phyloP scores from a whole-genome alignment of 2,329 filamentous ascomycete species.

The Penicillium sp. region DNA sequence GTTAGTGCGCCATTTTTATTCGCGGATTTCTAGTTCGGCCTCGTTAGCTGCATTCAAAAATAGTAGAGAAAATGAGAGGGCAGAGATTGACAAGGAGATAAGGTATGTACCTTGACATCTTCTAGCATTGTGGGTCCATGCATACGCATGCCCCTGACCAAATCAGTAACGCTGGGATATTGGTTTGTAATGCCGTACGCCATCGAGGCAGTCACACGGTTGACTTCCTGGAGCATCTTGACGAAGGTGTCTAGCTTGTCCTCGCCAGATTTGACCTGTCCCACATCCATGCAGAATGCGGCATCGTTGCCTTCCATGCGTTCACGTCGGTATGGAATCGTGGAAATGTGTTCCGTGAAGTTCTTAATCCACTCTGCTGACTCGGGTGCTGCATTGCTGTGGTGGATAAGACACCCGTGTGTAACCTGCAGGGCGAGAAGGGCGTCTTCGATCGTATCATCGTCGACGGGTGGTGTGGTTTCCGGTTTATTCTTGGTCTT shows the following conservation, averaged over 20 bases:
- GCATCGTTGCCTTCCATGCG: conserved; percentile 49
- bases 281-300: conserved; percentile 74
- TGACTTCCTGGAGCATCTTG: conserved; percentile 73
- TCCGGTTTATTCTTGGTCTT: conserved; percentile 42
- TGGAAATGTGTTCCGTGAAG: conserved; percentile 77
- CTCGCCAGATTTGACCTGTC: conserved; percentile 71
- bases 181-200: conserved; percentile 66
- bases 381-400: conserved; percentile 60
- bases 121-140: conserved; percentile 63
- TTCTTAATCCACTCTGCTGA: conserved; percentile 70
- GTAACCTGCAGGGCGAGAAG: conserved; percentile 67
- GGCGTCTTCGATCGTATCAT: conserved; percentile 68
- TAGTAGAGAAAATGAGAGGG: not conserved
- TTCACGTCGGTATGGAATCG: conserved; percentile 64
- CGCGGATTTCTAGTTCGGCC: conserved; percentile 43
- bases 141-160: conserved; percentile 59
- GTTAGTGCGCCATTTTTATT: conserved; percentile 48
- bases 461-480: conserved; percentile 56
- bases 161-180: conserved; percentile 57
- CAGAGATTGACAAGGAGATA: not conserved
- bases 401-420: conserved; percentile 67
- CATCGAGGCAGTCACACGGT: conserved; percentile 68
- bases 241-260: conserved; percentile 65
- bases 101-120: conserved; percentile 48
- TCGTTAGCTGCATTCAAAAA: not conserved